Evolutionary conservation across 768 basidiomycete genomes (phyloP).

Genomic region (Termitomyces sp.): DNA sequence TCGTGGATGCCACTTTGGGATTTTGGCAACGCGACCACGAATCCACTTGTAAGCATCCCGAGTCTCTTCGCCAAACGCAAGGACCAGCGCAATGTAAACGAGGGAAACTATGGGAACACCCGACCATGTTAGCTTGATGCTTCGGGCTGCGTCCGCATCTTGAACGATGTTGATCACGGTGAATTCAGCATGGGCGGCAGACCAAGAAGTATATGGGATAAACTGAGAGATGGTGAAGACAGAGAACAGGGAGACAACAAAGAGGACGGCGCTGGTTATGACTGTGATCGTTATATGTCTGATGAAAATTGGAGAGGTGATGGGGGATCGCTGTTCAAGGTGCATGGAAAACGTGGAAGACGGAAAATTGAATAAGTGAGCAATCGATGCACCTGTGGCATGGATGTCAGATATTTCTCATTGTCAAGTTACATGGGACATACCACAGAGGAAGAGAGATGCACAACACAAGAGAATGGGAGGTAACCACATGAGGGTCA

Average conservation of each 20-base stretch:
- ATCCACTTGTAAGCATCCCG: constrained; percentile 35
- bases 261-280: constrained; percentile 38
- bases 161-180: constrained; percentile 30
- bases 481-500: constrained; percentile 43
- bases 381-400: constrained; percentile 29
- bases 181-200: constrained; percentile 40
- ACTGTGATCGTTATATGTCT: constrained; percentile 52
- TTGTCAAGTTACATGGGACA: constrained; percentile 7
- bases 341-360: constrained; percentile 26
- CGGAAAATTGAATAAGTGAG: constrained; percentile 24
- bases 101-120: constrained; percentile 34
- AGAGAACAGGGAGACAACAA: constrained; percentile 35
- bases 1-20: constrained; percentile 6
- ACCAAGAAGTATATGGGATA: constrained; percentile 44
- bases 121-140: constrained; percentile 37
- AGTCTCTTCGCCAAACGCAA: constrained; percentile 36
- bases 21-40: neutral
- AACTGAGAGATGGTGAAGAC: constrained; percentile 29
- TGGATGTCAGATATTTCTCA: neutral
- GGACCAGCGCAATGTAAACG: constrained; percentile 32
- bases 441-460: constrained; percentile 41
- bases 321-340: constrained; percentile 37
- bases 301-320: constrained; percentile 47
- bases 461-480: constrained; percentile 39
- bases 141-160: constrained; percentile 19